Conservation (phyloP, 768 basidiomycete species). For the Hirschioporus abietinus region DNA sequence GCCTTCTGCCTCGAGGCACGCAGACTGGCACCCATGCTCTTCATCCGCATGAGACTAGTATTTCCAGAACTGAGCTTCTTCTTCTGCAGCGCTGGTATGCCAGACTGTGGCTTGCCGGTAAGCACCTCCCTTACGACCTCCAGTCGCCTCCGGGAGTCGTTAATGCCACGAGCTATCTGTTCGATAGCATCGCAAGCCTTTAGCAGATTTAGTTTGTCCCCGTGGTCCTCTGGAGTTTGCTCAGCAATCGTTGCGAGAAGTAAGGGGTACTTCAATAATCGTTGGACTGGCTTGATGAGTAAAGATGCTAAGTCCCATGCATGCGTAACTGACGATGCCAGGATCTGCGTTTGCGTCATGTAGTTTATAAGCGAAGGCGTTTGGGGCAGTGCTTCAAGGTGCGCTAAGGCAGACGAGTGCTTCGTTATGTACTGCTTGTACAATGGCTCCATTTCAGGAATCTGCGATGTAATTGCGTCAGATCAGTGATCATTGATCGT, state of each 20-base stretch:
- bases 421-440: conserved; percentile 81
- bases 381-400: conserved; percentile 48
- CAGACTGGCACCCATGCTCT: conserved; percentile 41
- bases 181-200: conserved; percentile 57
- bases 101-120: conserved; percentile 18
- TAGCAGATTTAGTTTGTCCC: conserved; percentile 55
- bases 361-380: conserved; percentile 62
- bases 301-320: conserved; percentile 92
- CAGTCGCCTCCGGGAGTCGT: conserved; percentile 68
- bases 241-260: conserved; percentile 73
- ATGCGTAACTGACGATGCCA: conserved; percentile 69
- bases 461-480: conserved; percentile 32
- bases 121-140: conserved; percentile 80
- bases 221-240: conserved; percentile 64
- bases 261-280: conserved; percentile 90
- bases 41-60: conserved; percentile 52
- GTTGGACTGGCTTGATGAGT: conserved; percentile 96
- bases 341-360: conserved; percentile 55
- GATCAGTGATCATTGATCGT: conserved; percentile 9
- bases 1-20: conserved; percentile 30
- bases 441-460: conserved; percentile 61
- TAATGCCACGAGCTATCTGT: conserved; percentile 68
- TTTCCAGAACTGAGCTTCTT: conserved; percentile 26
- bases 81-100: conserved; percentile 31
- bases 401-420: conserved; percentile 68